phyloP scores from a whole-genome alignment of 2,329 filamentous ascomycete genomes.

The Colletotrichum sp. region DNA sequence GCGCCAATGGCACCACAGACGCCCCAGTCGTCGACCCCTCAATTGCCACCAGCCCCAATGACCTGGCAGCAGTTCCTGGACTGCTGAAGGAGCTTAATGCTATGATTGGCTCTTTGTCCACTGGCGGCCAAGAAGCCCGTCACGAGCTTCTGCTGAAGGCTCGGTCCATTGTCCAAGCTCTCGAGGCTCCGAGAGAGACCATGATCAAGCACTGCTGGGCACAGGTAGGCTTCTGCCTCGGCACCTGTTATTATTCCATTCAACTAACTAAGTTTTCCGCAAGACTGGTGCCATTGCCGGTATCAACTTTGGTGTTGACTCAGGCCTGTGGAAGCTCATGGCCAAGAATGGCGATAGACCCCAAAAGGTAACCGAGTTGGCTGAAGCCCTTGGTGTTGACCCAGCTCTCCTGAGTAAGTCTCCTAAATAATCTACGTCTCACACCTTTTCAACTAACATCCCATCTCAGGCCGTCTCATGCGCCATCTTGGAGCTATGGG shows the following conservation, averaged over 20 bases:
- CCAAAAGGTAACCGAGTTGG: slow-evolving; percentile 36
- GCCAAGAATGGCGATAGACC: slow-evolving; percentile 29
- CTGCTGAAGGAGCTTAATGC: slow-evolving; percentile 16
- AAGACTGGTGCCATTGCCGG: slow-evolving; percentile 29
- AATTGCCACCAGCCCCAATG: slow-evolving; percentile 20
- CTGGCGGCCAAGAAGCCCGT: slow-evolving; percentile 20
- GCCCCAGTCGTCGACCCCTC: background rate
- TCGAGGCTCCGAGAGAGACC: slow-evolving; percentile 53
- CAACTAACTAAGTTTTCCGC: background rate
- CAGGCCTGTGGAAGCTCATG: slow-evolving; percentile 40
- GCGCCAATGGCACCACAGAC: background rate
- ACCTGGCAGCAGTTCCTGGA: slow-evolving; percentile 15
- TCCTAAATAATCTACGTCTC: no score
- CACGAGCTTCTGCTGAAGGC: slow-evolving; percentile 38
- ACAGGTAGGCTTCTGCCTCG: slow-evolving; percentile 32
- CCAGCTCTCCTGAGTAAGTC: background rate
- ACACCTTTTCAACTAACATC: fast-evolving
- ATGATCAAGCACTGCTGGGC: slow-evolving; percentile 53
- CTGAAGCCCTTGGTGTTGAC: slow-evolving; percentile 30
- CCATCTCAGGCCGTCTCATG: slow-evolving; percentile 31
- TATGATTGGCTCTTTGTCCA: background rate
- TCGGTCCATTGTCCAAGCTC: slow-evolving; percentile 32
- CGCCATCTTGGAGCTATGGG: slow-evolving; percentile 44
- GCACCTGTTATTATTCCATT: background rate
- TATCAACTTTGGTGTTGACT: slow-evolving; percentile 35